A percentile compares a stretch with the other conserved stretches of the same genome.
phyloP scores from a whole-genome alignment of 108 stramenopile species.

The Skeletonema potamos region DNA sequence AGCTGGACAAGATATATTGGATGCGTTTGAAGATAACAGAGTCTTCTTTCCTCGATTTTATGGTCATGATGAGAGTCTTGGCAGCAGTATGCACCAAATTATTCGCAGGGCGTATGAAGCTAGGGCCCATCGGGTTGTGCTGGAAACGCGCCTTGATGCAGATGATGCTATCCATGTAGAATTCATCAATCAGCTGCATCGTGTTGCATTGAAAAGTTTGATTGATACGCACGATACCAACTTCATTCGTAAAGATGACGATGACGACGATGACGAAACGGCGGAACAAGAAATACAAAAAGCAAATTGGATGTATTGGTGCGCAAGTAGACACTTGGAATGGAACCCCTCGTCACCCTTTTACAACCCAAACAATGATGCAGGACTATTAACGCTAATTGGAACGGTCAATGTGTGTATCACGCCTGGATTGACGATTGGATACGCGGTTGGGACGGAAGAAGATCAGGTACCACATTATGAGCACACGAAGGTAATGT shows the following conservation, averaged over 20 bases:
- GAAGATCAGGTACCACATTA: constrained; percentile 56
- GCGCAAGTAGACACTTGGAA: constrained; percentile 65
- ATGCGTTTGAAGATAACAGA: constrained; percentile 19
- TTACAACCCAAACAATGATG: constrained; percentile 27
- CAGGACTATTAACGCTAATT: constrained; percentile 21
- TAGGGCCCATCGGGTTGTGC: constrained; percentile 48
- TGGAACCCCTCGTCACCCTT: constrained; percentile 59
- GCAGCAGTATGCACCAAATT: constrained; percentile 2
- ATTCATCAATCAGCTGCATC: constrained; percentile 60
- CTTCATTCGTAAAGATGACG: constrained; percentile 11
- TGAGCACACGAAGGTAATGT: constrained; percentile 51
- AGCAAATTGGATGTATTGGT: constrained; percentile 80
- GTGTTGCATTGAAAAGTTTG: constrained; percentile 54
- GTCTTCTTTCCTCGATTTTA: constrained; percentile 16
- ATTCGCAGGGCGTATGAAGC: constrained; percentile 52
- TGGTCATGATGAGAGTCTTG: not conserved
- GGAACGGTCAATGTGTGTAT: constrained; percentile 61
- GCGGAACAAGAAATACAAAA: constrained; percentile 1
- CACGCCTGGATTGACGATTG: constrained; percentile 79
- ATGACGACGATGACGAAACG: constrained; percentile 18
- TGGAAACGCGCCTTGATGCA: constrained; percentile 84
- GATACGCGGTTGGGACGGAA: constrained; percentile 61
- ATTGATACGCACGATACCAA: constrained; percentile 11
- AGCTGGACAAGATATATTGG: constrained; percentile 48
- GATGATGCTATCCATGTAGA: constrained; percentile 78